Conservation (phyloP, 768 basidiomycete species). For the Russula brevipes region DNA sequence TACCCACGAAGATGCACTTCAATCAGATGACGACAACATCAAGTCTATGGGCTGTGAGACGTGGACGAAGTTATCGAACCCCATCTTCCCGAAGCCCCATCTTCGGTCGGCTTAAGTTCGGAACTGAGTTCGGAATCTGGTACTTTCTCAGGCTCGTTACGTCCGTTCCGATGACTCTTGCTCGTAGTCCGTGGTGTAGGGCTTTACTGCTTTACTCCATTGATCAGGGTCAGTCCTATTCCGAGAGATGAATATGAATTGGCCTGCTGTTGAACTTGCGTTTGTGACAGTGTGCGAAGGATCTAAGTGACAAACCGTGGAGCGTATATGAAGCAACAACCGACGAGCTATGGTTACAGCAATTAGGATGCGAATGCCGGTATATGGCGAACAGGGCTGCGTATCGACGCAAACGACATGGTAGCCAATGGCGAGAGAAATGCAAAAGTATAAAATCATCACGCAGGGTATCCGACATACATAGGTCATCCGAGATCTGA, state of each 20-base stretch:
- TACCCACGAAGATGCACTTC: neutral
- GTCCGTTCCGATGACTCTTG: neutral
- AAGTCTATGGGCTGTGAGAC: neutral
- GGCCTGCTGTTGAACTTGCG: constrained; percentile 8
- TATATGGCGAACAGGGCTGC: constrained; percentile 2
- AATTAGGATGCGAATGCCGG: constrained; percentile 1
- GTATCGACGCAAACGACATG: constrained; percentile 9
- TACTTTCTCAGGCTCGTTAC: neutral
- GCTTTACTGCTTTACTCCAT: neutral
- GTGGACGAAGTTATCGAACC: neutral
- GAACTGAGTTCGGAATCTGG: neutral
- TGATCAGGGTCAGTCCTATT: constrained; percentile 9
- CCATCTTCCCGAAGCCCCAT: neutral
- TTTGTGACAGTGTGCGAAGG: constrained; percentile 7
- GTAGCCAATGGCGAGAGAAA: neutral
- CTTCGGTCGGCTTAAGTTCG: neutral
- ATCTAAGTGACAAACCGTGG: constrained; percentile 17
- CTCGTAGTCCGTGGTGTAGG: neutral
- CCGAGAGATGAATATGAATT: constrained; percentile 4
- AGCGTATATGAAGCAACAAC: constrained; percentile 15
- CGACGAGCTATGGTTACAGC: constrained; percentile 22
- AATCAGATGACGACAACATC: neutral
- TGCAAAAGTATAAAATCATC: constrained; percentile 1
- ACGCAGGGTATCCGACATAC: constrained; percentile 20
- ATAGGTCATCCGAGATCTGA: constrained; percentile 5